Conservation (phyloP, 441 rosid species). For the Adansonia rubrostipa region DNA sequence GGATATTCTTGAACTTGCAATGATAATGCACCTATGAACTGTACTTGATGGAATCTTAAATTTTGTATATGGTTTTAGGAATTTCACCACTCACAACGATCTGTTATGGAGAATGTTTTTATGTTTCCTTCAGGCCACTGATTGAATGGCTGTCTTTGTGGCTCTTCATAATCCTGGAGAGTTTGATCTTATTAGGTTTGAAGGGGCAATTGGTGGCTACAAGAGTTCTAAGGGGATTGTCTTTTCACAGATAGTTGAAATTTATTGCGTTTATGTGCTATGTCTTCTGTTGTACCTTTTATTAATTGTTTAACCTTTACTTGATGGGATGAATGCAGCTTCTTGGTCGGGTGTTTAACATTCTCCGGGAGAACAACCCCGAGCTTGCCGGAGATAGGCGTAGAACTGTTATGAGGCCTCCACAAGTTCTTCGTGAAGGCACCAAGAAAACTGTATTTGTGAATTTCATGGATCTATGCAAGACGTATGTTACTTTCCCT, state of each 20-base stretch:
- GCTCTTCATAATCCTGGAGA: not conserved
- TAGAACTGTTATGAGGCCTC: slow-evolving; percentile 59
- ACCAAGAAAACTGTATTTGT: slow-evolving; percentile 56
- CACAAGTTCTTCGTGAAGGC: slow-evolving; percentile 58
- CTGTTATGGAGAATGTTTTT: not conserved
- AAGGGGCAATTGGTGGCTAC: not conserved
- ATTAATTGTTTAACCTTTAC: not conserved
- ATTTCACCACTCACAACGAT: not conserved
- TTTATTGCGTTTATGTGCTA: slow-evolving; percentile 9
- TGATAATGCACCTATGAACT: not conserved
- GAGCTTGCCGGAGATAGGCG: slow-evolving; percentile 60
- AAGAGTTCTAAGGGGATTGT: not conserved
- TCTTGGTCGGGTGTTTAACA: slow-evolving; percentile 46
- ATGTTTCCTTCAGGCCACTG: not conserved
- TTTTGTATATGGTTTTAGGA: not conserved
- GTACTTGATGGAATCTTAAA: not conserved
- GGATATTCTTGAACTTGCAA: not conserved
- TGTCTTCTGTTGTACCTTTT: not conserved
- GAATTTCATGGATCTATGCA: slow-evolving; percentile 67
- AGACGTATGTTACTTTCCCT: slow-evolving; percentile 39
- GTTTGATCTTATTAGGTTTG: not conserved
- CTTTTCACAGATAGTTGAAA: not conserved
- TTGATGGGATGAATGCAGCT: slow-evolving; percentile 43
- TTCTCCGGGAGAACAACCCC: slow-evolving; percentile 54
- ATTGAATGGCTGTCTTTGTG: not conserved